A percentile compares a stretch with the other conserved stretches of the same genome.
These are phyloP conservation scores for Lactarius pseudohatsudake DNA, from an alignment of 768 basidiomycete species.

Conservation along the genomic window DNA sequence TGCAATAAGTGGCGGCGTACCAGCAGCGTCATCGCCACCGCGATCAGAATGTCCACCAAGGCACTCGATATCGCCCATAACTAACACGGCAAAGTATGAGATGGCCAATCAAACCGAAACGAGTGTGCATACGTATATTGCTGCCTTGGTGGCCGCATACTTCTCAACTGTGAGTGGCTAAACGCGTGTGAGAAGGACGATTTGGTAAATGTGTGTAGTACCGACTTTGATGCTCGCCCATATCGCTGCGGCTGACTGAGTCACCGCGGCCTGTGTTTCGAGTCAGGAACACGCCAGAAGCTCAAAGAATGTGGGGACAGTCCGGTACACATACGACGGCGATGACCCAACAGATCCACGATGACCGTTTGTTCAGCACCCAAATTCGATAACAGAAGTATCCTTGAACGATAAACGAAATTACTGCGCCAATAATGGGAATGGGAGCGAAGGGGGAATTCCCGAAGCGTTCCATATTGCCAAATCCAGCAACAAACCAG, in stretches of 20 bases:
- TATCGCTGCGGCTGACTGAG: not conserved
- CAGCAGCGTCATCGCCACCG: not conserved
- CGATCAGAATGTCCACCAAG: not conserved
- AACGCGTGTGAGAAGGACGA: not conserved
- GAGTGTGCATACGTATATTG: not conserved
- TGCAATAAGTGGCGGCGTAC: not conserved
- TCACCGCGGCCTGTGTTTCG: not conserved
- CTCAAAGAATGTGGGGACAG: not conserved
- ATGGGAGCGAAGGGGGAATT: not conserved
- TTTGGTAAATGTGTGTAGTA: not conserved
- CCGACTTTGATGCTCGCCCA: not conserved
- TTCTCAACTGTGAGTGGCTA: not conserved
- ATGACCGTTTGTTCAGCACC: not conserved
- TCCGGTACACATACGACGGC: not conserved
- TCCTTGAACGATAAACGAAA: not conserved
- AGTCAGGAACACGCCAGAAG: not conserved
- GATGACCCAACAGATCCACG: not conserved
- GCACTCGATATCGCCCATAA: not conserved
- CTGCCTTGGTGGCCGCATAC: not conserved
- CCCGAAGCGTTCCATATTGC: not conserved
- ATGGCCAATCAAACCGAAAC: not conserved
- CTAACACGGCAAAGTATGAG: not conserved
- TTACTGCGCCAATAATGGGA: not conserved
- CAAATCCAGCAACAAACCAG: not conserved
- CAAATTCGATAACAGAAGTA: conserved; percentile 1